Base-by-base conservation (phyloP, 2,329 filamentous ascomycete genomes). In the Clarireedia paspali region DNA sequence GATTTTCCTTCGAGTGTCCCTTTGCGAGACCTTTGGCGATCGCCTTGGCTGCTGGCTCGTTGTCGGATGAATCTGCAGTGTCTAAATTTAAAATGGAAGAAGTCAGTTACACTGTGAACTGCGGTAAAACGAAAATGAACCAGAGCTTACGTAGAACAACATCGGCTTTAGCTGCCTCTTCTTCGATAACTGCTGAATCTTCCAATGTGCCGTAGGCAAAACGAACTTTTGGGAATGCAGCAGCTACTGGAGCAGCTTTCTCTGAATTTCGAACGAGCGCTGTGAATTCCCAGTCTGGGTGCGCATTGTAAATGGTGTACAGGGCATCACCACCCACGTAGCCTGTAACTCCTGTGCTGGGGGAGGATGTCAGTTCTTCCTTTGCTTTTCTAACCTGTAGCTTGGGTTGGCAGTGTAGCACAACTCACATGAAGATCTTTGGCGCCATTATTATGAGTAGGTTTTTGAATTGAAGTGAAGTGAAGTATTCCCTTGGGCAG, bases 161-260 rank as follows among this genome's bases (percentile, higher is more conserved):
- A 65, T 81, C 75, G 3, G 77, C 76, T 50, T 71, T 70, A 0
- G 69, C 66, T 23, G 52, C 73, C 72, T 77, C 75, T 34, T 71
- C 66, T 34, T 75, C 70, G 1, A 81, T 60, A 3, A 79, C 53
- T 0, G 71, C 67, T 2, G 67, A 64, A 56, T 72, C 71, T 45
- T 80, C 74, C 3, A 79, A 70, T 48, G 73, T 71, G 26, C 80
- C 79, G 55, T 79, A 75, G 1, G 81, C 75, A n/a, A 81, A 70
- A 14, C 71, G 71, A 50, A 78, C 67, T 5, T 71, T 73, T 3
- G 79, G 70, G 57, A 75, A 82, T 10, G 71, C 67, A 14, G 70
- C 66, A 3, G 73, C 73, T 12, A 80, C 68, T 53, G 68, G 68
- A 14, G 74, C 74, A 30, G 74, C 77, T 63, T 74, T 76, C 59